Evolutionary conservation across 345 rosid genomes (phyloP), one percentile per base, ranked within the genome.

Genomic region (Nephelium lappaceum): DNA sequence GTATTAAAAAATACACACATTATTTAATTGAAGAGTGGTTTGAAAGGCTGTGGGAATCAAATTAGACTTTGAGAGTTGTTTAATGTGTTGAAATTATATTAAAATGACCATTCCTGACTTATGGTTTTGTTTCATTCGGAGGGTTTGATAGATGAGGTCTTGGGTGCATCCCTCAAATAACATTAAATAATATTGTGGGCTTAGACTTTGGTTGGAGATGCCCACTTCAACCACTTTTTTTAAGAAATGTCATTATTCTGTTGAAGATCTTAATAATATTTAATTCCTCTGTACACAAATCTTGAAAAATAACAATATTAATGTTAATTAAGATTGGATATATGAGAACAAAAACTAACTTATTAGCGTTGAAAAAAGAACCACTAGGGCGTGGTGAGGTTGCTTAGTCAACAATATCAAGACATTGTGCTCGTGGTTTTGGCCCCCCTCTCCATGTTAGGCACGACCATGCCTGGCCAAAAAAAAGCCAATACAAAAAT

Each of bases 11-110:
- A 31, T 31, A 31, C 36, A 31, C 36, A 31, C 36, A 31, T 31
- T 6, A 27, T 45, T 63, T 72, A 72, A 47, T 68, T 53, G 43
- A 58, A 8, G 49, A 76, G 82, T 75, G 80, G 75, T 39, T 69
- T 77, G 82, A 82, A 79, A 79, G 82, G 78, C 47, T 74, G 80
- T 69, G 80, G 74, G 85, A 81, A 80, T 82, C 89, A 78, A 80
- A 73, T 78, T 81, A 81, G 85, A 84, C 84, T 81, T 79, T 49
- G 3, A 25, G 78, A 49, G 16, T 61, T 10, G n/a, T 72, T 68
- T 36, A 21, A 24, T 57, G 0, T 3, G 58, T 63, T 24, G 11
- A 6, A 31, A 24, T 39, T 60, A 73, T 73, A 49, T 58, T 16
- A 67, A 6, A 67, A 47, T 77, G 72, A 68, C 19, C 63, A 64